phyloP scores from a whole-genome alignment of 495 filamentous ascomycete species.

The Penicillium antarcticum region DNA sequence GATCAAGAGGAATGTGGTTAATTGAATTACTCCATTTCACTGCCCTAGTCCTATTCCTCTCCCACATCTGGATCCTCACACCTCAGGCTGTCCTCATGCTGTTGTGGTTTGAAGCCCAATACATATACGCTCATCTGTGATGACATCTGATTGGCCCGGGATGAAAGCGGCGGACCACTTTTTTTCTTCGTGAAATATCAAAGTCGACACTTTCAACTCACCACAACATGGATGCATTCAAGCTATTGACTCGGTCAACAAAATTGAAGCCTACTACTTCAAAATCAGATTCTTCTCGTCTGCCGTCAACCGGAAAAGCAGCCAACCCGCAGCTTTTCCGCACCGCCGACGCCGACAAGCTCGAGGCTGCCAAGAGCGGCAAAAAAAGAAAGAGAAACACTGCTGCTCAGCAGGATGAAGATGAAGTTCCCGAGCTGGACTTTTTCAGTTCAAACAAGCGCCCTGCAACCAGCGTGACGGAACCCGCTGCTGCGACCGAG shows the following conservation, averaged over 20 bases:
- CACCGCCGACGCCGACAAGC: conserved; percentile 30
- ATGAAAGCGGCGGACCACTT: conserved; percentile 18
- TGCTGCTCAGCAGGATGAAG: conserved; percentile 19
- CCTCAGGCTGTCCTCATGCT: background rate
- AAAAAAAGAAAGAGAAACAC: conserved; percentile 41
- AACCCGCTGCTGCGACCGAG: conserved; percentile 9
- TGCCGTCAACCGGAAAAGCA: conserved; percentile 49
- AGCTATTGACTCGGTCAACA: conserved; percentile 50
- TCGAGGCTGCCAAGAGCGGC: conserved; percentile 29
- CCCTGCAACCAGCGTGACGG: conserved; percentile 17
- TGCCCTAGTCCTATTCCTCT: background rate
- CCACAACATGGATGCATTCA: conserved; percentile 52
- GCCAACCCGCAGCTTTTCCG: conserved; percentile 55
- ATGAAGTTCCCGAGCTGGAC: conserved; percentile 30
- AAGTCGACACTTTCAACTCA: conserved; percentile 12
- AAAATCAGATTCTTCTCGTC: conserved; percentile 21
- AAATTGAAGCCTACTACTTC: conserved; percentile 42
- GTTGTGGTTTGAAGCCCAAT: background rate
- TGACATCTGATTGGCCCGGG: conserved; percentile 37
- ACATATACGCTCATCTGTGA: background rate
- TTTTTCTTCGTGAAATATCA: conserved; percentile 32
- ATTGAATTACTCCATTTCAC: no score
- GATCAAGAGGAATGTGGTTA: no score
- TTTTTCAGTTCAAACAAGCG: conserved; percentile 36
- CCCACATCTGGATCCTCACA: background rate